These are phyloP conservation scores for Penicillium canariense DNA, from an alignment of 495 filamentous ascomycete species.

Conservation along the genomic window DNA sequence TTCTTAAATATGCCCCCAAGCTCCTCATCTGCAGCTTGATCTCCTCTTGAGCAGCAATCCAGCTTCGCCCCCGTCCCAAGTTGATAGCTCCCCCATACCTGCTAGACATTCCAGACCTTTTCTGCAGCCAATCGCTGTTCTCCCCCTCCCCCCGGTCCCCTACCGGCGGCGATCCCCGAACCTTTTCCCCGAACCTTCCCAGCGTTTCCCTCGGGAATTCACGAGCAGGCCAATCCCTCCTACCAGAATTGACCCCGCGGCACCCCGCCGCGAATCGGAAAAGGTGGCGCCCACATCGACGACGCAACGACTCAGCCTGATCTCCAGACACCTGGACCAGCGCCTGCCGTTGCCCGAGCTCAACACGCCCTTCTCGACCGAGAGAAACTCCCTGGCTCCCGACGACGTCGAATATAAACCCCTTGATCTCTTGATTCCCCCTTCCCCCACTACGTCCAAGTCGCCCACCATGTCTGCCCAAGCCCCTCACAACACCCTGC, in stretches of 20 bases:
- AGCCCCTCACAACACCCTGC: slow-evolving; percentile 73
- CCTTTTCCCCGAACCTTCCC: slow-evolving; percentile 24
- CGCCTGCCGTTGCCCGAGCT: slow-evolving; percentile 57
- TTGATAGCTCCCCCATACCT: not conserved
- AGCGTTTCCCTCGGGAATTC: slow-evolving; percentile 29
- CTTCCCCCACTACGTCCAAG: slow-evolving; percentile 17
- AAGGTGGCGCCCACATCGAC: slow-evolving; percentile 56
- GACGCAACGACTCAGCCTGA: slow-evolving; percentile 70
- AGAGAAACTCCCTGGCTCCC: slow-evolving; percentile 50
- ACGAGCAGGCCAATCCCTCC: slow-evolving; percentile 19
- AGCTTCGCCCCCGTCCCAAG: not conserved
- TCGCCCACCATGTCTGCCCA: slow-evolving; percentile 66
- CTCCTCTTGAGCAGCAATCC: not conserved
- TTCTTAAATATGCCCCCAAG: not conserved
- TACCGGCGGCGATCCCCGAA: slow-evolving; percentile 39
- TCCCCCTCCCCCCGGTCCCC: not conserved
- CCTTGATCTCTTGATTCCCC: slow-evolving; percentile 38
- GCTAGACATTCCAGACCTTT: not conserved
- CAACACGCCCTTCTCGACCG: slow-evolving; percentile 67
- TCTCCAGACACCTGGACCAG: slow-evolving; percentile 75
- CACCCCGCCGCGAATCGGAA: slow-evolving; percentile 40
- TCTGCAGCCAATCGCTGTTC: slow-evolving; percentile 11
- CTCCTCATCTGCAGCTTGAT: too few species aligned
- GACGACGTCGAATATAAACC: slow-evolving; percentile 61
- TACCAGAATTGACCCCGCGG: slow-evolving; percentile 34